phyloP scores from a whole-genome alignment of 2,329 filamentous ascomycete species.

The Trichoderma sp. region DNA sequence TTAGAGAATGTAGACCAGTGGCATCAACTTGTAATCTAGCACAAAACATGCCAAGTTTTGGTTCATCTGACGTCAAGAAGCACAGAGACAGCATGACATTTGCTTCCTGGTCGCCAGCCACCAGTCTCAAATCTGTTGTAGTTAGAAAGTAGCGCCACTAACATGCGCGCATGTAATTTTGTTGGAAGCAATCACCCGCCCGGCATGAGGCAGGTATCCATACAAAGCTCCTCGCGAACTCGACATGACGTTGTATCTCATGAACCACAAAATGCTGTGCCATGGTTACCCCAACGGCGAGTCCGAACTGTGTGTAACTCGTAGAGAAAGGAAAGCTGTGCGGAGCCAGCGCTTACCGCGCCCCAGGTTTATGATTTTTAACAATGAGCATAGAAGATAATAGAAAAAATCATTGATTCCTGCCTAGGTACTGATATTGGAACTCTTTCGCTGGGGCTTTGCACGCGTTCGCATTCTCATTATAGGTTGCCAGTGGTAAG shows the following conservation, averaged over 20 bases:
- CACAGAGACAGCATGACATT: not conserved
- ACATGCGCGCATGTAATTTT: not conserved
- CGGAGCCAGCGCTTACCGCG: not conserved
- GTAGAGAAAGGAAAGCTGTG: not conserved
- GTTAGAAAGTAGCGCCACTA: not conserved
- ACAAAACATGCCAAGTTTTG: not conserved
- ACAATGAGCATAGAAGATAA: not conserved
- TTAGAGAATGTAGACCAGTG: not conserved
- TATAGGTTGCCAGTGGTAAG: not conserved
- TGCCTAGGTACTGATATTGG: not conserved
- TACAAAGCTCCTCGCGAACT: not conserved
- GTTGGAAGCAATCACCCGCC: not conserved
- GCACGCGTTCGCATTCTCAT: not conserved
- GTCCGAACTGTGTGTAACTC: not conserved
- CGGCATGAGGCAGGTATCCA: not conserved
- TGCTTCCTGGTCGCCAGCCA: not conserved
- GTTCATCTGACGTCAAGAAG: not conserved
- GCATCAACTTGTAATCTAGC: not conserved
- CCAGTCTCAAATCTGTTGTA: not conserved
- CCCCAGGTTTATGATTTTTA: not conserved
- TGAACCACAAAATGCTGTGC: not conserved
- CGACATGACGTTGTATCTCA: not conserved
- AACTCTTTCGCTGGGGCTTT: not conserved
- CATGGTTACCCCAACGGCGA: not conserved
- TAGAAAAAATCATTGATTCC: too few species aligned